Base-by-base conservation (phyloP, 1,284 basidiomycete species). In the Marasmius fiardii region DNA sequence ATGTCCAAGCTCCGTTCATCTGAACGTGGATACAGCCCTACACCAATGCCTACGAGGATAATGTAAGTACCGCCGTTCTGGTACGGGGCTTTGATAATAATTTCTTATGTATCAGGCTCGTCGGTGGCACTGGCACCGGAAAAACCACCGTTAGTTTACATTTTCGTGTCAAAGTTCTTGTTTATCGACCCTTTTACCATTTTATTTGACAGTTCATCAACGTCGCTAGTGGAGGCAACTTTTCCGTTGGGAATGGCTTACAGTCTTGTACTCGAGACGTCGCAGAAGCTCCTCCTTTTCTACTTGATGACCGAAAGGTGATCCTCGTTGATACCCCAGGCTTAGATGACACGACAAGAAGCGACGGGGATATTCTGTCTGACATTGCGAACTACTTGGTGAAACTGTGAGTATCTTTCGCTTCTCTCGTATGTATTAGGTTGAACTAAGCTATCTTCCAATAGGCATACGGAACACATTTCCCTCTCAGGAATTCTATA, bases 401-500 rank as follows among this genome's bases (percentile, higher is more conserved):
- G 5, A 20, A 39, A 4, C 4, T 39, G 37, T 39, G 37, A 20
- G 37, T 39, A 4, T 4, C 4, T 4, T 39, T n/a, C n/a, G n/a
- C 14, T 39, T 20, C 37, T 14, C 4, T 39, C 16, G 37, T 10
- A 31, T 31, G 28, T 4, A 10, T 31, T 31, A 31, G 28, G 10
- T 10, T 31, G 28, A 31, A 31, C 28, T 31, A 4, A n/a, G 28
- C 10, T 31, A 31, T 31, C 10, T 31, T n/a, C n/a, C n/a, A n/a
- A n/a, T 31, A 31, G 28, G 10, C 10, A 31, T 31, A 4, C 28
- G 10, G 28, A 31, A 4, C 4, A 31, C 5, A 31, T 10, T 4
- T 4, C 10, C 4, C 28, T 31, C 28, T 31, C 28, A 4, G 81
- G 81, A 0, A 71, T 83, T 61, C 73, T 83, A 45, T 83, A 82